phyloP scores from a whole-genome alignment of 2,329 filamentous ascomycete genomes.

The Penicillium sp. region DNA sequence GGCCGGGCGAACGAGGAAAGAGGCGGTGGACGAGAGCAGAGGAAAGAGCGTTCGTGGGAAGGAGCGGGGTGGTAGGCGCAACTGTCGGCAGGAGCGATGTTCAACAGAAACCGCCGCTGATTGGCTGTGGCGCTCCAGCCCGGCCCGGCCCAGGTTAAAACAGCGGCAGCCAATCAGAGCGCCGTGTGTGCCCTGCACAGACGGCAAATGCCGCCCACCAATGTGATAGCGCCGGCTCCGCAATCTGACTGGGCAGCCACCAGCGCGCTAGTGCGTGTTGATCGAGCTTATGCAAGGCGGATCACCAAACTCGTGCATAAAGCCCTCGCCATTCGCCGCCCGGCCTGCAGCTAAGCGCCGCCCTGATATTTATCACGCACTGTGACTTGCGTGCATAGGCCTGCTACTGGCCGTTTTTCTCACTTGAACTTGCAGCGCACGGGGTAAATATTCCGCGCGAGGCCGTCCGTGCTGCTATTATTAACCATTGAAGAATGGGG shows the following conservation, averaged over 20 bases:
- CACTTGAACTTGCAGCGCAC: no score
- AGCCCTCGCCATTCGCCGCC: neutral
- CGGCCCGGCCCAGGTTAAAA: slow-evolving; percentile 1
- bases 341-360: neutral
- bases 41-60: neutral
- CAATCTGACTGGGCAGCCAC: neutral
- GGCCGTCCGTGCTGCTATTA: neutral
- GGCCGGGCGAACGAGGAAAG: neutral
- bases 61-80: neutral
- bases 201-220: neutral
- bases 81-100: neutral
- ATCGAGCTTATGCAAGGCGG: neutral
- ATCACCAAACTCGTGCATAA: neutral
- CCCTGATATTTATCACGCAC: neutral
- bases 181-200: neutral
- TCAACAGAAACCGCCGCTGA: neutral
- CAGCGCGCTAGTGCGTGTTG: neutral
- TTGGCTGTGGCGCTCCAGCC: neutral
- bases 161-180: neutral
- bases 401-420: neutral
- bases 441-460: neutral
- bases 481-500: neutral
- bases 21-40: slow-evolving; percentile 3
- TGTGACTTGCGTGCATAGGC: neutral
- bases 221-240: neutral